Conservation (phyloP, 306 rosid species). For the peach (Prunus persica) region Prunus_persica_NCBIv2 NC_034009.1:9085001-9085500, state of each 20-base stretch:
- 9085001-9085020: background rate
- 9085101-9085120: background rate
- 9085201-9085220: background rate
- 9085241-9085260: no score
- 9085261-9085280: background rate
- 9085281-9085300: background rate
- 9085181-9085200: background rate
- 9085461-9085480: background rate
- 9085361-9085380: background rate
- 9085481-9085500: background rate
- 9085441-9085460: background rate
- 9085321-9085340: background rate
- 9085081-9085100: background rate
- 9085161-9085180: background rate
- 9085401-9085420: background rate
- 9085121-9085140: background rate
- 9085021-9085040: background rate
- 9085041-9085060: background rate
- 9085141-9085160: background rate
- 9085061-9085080: background rate
- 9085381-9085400: background rate
- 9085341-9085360: background rate
- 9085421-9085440: background rate
- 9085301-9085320: background rate
- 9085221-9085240: background rate